phyloP scores from a whole-genome alignment of 1,139 yeast genomes.

The Debaryomyces sp. region DNA sequence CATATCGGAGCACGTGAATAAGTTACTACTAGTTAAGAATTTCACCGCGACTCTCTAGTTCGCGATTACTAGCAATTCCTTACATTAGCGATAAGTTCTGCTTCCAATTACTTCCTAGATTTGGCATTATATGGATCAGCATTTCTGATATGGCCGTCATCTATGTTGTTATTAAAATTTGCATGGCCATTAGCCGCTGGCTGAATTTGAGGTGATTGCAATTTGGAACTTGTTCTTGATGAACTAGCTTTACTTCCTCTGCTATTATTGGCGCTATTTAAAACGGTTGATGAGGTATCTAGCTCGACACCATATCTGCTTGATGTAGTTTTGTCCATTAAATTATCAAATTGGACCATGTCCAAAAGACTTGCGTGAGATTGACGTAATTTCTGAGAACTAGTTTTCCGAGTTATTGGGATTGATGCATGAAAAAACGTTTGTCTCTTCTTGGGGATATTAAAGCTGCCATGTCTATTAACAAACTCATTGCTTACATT shows the following conservation, averaged over 20 bases:
- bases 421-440: slow-evolving; percentile 17
- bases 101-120: background rate
- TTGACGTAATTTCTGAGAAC: slow-evolving; percentile 22
- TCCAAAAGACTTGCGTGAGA: slow-evolving; percentile 28
- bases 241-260: slow-evolving; percentile 18
- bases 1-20: background rate
- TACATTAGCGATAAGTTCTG: background rate
- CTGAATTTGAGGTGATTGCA: slow-evolving; percentile 11
- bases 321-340: slow-evolving; percentile 18
- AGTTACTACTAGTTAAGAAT: no score
- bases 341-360: slow-evolving; percentile 23
- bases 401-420: slow-evolving; percentile 19
- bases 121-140: background rate
- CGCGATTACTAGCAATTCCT: background rate
- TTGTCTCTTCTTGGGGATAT: slow-evolving; percentile 7
- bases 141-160: background rate
- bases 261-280: slow-evolving; percentile 25
- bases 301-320: slow-evolving; percentile 32
- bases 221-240: slow-evolving; percentile 9
- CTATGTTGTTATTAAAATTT: background rate
- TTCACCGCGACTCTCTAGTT: no score
- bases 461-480: slow-evolving; percentile 1
- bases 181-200: background rate
- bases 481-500: background rate
- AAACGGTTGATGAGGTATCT: slow-evolving; percentile 23